phyloP scores from a whole-genome alignment of 2,329 filamentous ascomycete genomes.

The Fusarium papillatum region DNA sequence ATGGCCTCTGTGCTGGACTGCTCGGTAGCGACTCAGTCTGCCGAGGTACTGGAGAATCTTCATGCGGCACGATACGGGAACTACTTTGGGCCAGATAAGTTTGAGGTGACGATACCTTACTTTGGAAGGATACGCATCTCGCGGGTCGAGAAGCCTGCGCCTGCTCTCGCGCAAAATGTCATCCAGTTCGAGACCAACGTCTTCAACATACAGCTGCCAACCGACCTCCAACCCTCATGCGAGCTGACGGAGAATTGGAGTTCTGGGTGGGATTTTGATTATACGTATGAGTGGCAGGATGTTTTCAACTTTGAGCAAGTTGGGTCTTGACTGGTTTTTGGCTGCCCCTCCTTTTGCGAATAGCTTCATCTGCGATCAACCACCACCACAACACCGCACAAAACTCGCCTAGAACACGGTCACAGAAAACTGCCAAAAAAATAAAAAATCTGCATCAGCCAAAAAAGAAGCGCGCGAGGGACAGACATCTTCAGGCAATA shows the following conservation, averaged over 20 bases:
- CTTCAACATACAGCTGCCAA: constrained; percentile 6
- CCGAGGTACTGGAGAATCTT: constrained; percentile 17
- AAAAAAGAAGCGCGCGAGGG: neutral
- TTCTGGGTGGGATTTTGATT: neutral
- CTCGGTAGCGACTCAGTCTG: constrained; percentile 9
- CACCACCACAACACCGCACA: neutral
- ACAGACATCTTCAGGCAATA: neutral
- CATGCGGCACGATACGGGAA: constrained; percentile 13
- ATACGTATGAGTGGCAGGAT: constrained; percentile 16
- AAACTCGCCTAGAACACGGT: neutral
- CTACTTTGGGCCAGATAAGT: neutral
- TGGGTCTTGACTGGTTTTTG: neutral
- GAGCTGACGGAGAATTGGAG: constrained; percentile 28
- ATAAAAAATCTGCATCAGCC: neutral
- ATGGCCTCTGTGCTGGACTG: constrained; percentile 1
- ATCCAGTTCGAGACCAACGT: constrained; percentile 19
- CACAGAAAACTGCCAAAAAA: neutral
- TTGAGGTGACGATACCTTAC: constrained; percentile 24
- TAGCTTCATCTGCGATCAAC: neutral
- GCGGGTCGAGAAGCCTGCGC: neutral
- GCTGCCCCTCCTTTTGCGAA: neutral
- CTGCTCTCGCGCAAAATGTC: neutral
- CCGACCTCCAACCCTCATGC: neutral
- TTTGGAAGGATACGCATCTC: constrained; percentile 28
- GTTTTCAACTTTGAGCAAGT: constrained; percentile 7